phyloP scores from a whole-genome alignment of 2,329 filamentous ascomycete genomes.

The Phialophora tarda region DNA sequence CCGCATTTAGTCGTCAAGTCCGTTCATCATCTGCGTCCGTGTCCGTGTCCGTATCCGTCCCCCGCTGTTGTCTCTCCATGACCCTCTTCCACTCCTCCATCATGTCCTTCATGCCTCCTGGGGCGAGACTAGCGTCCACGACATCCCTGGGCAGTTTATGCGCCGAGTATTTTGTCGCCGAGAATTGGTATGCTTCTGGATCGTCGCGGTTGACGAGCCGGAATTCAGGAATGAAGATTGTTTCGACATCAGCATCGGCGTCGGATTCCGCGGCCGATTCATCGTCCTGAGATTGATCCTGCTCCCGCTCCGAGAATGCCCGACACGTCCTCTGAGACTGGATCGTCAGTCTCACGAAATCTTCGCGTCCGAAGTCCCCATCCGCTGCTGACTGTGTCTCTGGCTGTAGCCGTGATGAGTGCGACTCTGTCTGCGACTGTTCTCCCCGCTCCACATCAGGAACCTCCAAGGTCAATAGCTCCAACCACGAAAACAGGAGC shows the following conservation, averaged over 20 bases:
- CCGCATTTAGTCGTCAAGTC: neutral
- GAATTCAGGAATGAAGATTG: conserved; percentile 73
- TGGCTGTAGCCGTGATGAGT: neutral
- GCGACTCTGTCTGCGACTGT: neutral
- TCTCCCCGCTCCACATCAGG: neutral
- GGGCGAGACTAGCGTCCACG: conserved; percentile 68
- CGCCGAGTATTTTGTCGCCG: conserved; percentile 85
- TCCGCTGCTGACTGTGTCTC: neutral
- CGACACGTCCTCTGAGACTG: neutral
- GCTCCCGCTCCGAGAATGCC: neutral
- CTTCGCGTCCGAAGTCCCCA: neutral
- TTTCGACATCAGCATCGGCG: conserved; percentile 25
- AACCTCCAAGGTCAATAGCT: conserved; percentile 63
- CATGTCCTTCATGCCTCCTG: conserved; percentile 80
- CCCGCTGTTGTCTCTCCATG: conserved; percentile 50
- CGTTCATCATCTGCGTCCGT: conserved; percentile 16
- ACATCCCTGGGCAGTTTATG: conserved; percentile 96
- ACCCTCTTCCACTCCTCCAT: conserved; percentile 74
- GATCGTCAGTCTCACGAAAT: neutral
- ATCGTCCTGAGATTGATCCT: neutral
- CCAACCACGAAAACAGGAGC: conserved; percentile 85
- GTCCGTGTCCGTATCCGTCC: conserved; percentile 48
- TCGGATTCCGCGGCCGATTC: neutral
- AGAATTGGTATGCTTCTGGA: conserved; percentile 85
- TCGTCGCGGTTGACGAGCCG: conserved; percentile 82